phyloP scores from a whole-genome alignment of 306 rosid genomes.

The Cicer judaicum region DNA sequence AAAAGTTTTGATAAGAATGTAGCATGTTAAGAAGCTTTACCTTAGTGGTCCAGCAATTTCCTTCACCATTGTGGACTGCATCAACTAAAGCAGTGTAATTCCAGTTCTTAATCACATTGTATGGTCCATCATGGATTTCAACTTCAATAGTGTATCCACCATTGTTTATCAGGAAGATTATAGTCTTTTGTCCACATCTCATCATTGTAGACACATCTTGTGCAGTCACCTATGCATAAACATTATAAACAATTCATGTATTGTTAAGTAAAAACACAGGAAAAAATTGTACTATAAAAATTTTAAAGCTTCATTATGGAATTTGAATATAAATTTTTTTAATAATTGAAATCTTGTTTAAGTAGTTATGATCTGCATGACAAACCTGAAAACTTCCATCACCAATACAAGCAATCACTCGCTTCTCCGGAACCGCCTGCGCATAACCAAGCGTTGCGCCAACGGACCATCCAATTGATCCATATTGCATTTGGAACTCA shows the following conservation, averaged over 20 bases:
- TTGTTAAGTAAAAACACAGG: neutral
- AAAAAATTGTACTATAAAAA: neutral
- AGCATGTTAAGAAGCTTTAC: conserved; percentile 40
- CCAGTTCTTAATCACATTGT: conserved; percentile 75
- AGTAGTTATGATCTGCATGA: conserved; percentile 1
- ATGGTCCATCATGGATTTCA: conserved; percentile 77
- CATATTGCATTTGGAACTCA: conserved; percentile 79
- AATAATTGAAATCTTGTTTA: neutral
- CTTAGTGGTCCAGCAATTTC: conserved; percentile 84
- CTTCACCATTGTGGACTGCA: conserved; percentile 72
- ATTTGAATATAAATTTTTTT: neutral
- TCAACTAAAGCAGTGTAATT: conserved; percentile 66
- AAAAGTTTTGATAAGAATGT: neutral
- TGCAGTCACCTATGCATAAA: conserved; percentile 59
- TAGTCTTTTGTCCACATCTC: conserved; percentile 56
- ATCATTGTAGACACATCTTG: conserved; percentile 76
- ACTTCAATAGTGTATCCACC: conserved; percentile 79
- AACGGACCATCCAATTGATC: conserved; percentile 73
- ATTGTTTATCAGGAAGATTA: conserved; percentile 69
- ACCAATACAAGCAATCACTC: conserved; percentile 68
- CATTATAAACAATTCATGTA: neutral
- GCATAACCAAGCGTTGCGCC: conserved; percentile 79
- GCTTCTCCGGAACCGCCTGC: conserved; percentile 59
- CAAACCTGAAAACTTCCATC: conserved; percentile 76
- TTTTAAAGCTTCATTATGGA: neutral